phyloP scores from a whole-genome alignment of 169 alveolate genomes.

The Eimeria necatrix region DNA sequence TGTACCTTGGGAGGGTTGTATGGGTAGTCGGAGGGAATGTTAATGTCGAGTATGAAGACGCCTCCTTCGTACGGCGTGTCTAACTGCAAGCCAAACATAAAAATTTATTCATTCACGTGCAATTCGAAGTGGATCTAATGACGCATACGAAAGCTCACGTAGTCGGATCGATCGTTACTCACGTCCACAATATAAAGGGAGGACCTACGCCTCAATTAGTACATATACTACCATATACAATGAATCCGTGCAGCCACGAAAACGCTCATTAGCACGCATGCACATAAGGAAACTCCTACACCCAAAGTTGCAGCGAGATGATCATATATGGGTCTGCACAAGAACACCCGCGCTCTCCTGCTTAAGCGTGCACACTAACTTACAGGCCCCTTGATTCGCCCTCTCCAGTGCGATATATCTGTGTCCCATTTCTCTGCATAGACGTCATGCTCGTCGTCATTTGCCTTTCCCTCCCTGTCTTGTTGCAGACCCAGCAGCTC shows the following conservation, averaged over 20 bases:
- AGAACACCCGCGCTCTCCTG: neutral
- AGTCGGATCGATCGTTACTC: too few species aligned
- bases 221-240: too few species aligned
- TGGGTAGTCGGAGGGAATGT: conserved; percentile 97
- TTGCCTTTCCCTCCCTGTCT: neutral
- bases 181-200: too few species aligned
- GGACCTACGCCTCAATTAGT: too few species aligned
- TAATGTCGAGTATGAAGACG: conserved; percentile 92
- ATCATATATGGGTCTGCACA: neutral
- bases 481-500: neutral
- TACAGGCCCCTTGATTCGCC: conserved; percentile 5
- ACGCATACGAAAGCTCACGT: too few species aligned
- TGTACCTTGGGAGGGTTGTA: conserved; percentile 94
- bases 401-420: neutral
- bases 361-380: neutral
- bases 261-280: neutral
- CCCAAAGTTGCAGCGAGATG: too few species aligned
- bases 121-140: too few species aligned
- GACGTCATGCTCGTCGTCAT: neutral
- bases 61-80: conserved; percentile 98
- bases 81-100: conserved; percentile 72
- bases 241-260: too few species aligned
- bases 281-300: neutral
- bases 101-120: too few species aligned
- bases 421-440: neutral